These are phyloP conservation scores for Magnusiomyces fungicola DNA, from an alignment of 1,139 yeast species.

Conservation along the genomic window DNA sequence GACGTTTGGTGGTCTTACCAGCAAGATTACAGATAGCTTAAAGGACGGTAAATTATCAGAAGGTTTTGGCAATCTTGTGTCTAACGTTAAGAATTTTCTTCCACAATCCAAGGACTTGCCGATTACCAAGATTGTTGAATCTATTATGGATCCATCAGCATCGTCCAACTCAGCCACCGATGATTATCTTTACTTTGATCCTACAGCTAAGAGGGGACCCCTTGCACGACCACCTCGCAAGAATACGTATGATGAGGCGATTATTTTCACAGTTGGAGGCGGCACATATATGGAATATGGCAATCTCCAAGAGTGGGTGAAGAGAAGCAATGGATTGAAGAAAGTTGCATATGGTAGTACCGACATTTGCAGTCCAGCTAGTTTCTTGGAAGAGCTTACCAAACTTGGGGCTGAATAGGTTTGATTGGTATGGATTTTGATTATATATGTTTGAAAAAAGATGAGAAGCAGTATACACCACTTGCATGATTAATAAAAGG, in stretches of 20 bases:
- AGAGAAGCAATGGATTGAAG: constrained; percentile 33
- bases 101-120: constrained; percentile 88
- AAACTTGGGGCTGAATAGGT: not conserved
- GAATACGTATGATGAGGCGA: constrained; percentile 68
- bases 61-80: constrained; percentile 82
- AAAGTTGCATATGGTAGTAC: constrained; percentile 82
- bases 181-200: constrained; percentile 85
- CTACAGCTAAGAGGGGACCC: constrained; percentile 77
- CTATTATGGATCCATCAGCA: constrained; percentile 79
- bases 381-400: constrained; percentile 57
- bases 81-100: constrained; percentile 77
- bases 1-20: constrained; percentile 68
- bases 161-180: constrained; percentile 46
- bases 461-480: too few species aligned
- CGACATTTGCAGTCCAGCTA: constrained; percentile 65
- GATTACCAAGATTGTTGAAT: constrained; percentile 81
- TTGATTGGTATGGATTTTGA: too few species aligned
- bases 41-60: constrained; percentile 57
- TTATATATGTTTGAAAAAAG: too few species aligned
- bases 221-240: constrained; percentile 85
- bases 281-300: constrained; percentile 93
- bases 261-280: constrained; percentile 93
- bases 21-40: constrained; percentile 59
- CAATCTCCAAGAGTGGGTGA: constrained; percentile 85
- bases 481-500: too few species aligned